Conservation (phyloP, 2,329 filamentous ascomycete species). For the Dendrostoma leiphaemia region DNA sequence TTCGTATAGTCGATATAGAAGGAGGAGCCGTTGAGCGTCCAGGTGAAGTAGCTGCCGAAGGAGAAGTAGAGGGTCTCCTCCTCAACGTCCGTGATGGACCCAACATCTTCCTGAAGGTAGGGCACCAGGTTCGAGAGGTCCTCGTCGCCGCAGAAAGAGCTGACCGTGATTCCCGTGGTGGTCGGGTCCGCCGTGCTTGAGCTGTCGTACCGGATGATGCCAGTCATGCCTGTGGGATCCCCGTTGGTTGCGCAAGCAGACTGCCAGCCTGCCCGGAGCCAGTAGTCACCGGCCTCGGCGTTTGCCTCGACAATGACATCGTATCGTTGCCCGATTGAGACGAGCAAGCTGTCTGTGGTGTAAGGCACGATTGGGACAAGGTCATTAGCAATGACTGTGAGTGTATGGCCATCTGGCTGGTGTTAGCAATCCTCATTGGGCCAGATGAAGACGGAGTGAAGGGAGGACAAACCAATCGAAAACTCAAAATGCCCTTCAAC, state of each 20-base stretch:
- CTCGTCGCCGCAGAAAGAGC: not conserved
- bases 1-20: slow-evolving; percentile 15
- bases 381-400: slow-evolving; percentile 36
- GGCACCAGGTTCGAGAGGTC: slow-evolving; percentile 12
- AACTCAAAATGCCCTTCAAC: slow-evolving; percentile 48
- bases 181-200: slow-evolving; percentile 3
- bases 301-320: slow-evolving; percentile 45
- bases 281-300: slow-evolving; percentile 35
- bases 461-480: slow-evolving; percentile 37
- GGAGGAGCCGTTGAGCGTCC: slow-evolving; percentile 9
- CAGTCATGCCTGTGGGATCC: slow-evolving; percentile 10
- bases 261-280: slow-evolving; percentile 38
- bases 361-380: slow-evolving; percentile 51
- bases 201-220: slow-evolving; percentile 23
- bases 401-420: not conserved
- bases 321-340: slow-evolving; percentile 45
- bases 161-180: not conserved
- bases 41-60: slow-evolving; percentile 7
- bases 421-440: not conserved
- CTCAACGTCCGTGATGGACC: slow-evolving; percentile 3
- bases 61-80: slow-evolving; percentile 7
- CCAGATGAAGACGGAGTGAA: no score
- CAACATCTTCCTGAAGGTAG: slow-evolving; percentile 16
- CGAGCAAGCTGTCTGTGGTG: slow-evolving; percentile 45
- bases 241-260: slow-evolving; percentile 9